Evolutionary conservation across 345 rosid species (phyloP), one percentile per base, ranked within the genome.

Genomic region (Melaleuca alternifolia): DNA sequence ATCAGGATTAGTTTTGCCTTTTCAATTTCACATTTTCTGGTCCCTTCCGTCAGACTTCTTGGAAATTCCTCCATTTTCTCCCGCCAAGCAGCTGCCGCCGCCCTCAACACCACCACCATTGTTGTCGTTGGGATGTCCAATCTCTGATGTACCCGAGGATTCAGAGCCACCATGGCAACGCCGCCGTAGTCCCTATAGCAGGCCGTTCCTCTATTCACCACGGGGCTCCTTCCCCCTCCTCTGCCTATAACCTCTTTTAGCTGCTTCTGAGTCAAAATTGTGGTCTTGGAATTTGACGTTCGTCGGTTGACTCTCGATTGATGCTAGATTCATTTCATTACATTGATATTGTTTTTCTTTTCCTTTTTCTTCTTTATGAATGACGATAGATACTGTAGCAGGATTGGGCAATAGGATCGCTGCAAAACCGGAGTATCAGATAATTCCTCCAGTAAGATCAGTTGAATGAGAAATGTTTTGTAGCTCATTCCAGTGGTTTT

Each of bases 341-440:
- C 11, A 10, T 48, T 46, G 51, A 10, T 50, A 5, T 37, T 12
- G 16, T 83, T 57, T 8, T 12, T 83, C 41, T 8, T 12, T 54
- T 84, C 23, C 59, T 26, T 21, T 53, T 48, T 53, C 3, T 52
- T 84, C 59, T 54, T 54, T 54, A 41, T 21, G 23, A 4, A 21
- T 54, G 59, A 26, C 23, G 62, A 28, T 84, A 41, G 52, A 13
- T 10, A 41, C 86, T 87, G 89, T 92, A 91, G 96, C 96, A 30
- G 96, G 95, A 89, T 88, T 93, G 50, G 96, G 97, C 30, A 92
- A 96, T 85, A 92, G 91, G 84, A 94, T 97, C 90, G 88, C 89
- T 86, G 44, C 93, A 79, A 97, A 97, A 87, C 95, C 96, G 2
- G 95, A 96, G 85, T 96, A 91, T 89, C 92, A 97, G 50, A 94